A percentile compares a stretch with the other conserved stretches of the same genome.
phyloP scores from a whole-genome alignment of 2,329 filamentous ascomycete species.

The Ceratocystis eucalypticola region DNA sequence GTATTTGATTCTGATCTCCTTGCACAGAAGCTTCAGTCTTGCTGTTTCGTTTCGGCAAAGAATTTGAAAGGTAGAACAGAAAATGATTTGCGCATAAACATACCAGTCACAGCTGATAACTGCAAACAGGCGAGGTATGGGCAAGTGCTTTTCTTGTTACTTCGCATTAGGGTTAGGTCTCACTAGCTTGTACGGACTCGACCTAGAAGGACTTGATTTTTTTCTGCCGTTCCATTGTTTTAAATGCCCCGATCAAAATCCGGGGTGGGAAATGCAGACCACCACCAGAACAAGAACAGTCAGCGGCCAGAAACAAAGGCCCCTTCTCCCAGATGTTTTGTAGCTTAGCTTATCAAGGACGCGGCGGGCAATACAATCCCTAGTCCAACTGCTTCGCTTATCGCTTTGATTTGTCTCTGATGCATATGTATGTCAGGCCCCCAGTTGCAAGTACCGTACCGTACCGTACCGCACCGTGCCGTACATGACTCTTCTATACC shows the following conservation, averaged over 20 bases:
- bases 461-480: neutral
- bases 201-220: neutral
- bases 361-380: neutral
- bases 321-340: neutral
- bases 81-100: neutral
- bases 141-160: neutral
- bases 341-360: too few relatives aligned
- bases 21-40: neutral
- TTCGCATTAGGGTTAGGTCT: neutral
- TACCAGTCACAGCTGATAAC: too few relatives aligned
- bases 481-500: too few relatives aligned
- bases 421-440: neutral
- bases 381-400: neutral
- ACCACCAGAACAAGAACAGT: neutral
- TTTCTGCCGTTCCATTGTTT: neutral
- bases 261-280: neutral
- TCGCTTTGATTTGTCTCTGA: neutral
- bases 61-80: neutral
- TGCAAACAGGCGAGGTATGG: too few relatives aligned
- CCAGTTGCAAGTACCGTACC: neutral
- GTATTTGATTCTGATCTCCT: neutral
- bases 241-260: neutral
- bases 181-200: neutral
- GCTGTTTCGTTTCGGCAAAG: neutral
- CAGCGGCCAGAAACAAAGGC: neutral